Evolutionary conservation across 2,329 filamentous ascomycete genomes (phyloP).

Genomic region (Fusarium begoniae): DNA sequence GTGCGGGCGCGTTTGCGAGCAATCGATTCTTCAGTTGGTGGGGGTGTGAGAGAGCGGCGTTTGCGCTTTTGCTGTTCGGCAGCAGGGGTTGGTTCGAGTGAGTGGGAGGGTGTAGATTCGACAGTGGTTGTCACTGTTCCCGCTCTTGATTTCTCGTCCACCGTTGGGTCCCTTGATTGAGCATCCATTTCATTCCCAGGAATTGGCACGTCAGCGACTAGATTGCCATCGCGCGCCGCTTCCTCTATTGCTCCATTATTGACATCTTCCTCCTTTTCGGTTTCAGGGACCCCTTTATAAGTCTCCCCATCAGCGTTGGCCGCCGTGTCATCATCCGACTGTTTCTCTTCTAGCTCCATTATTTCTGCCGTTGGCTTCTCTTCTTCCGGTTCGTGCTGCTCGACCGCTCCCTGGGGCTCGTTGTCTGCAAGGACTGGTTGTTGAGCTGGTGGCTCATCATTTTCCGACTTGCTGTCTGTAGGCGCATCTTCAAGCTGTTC

Average conservation of each 20-base stretch:
- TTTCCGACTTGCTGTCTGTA: conserved; percentile 13
- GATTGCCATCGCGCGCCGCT: not conserved
- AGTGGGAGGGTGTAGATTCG: conserved; percentile 14
- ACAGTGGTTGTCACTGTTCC: conserved; percentile 14
- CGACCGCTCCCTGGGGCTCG: not conserved
- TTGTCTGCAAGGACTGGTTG: not conserved
- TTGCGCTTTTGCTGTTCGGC: conserved; percentile 67
- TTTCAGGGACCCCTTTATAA: conserved; percentile 2
- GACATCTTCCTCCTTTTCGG: not conserved
- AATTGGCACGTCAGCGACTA: conserved; percentile 2
- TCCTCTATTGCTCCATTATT: conserved; percentile 17
- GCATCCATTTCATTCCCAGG: conserved; percentile 7
- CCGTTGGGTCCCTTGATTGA: conserved; percentile 11
- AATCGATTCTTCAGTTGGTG: conserved; percentile 62
- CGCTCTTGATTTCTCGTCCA: conserved; percentile 15
- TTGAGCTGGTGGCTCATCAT: conserved; percentile 4
- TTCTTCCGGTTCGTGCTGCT: conserved; percentile 7
- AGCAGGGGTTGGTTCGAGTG: conserved; percentile 16
- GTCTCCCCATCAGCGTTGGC: not conserved
- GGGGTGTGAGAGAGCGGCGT: conserved; percentile 70
- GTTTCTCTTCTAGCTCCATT: not conserved
- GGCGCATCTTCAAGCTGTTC: conserved; percentile 16
- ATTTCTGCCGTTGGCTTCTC: conserved; percentile 5
- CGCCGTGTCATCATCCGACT: not conserved
- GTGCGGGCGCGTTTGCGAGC: conserved; percentile 65